Base-by-base conservation (phyloP, 257 asterid genomes). In the Handroanthus guayacan region DNA sequence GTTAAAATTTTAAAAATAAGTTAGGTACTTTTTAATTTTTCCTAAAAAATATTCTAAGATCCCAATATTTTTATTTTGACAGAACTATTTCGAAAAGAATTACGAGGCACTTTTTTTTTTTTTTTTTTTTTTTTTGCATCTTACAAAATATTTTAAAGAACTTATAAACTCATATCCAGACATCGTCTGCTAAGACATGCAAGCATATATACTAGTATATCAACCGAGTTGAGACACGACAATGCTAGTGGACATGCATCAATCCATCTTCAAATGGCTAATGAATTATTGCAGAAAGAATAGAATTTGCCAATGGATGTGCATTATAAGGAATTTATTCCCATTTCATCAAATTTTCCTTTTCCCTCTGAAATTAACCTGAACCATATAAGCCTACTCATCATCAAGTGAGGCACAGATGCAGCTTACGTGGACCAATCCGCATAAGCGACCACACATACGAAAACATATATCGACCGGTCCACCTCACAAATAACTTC, bases 281-380 rank as follows among this genome's bases (percentile, higher is more conserved):
- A 79, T 82, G 81, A 73, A 87, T 87, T 87, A 87, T 84, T 87
- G 87, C 54, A 52, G 57, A 34, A 78, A 38, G 74, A 73, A 80
- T 71, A 75, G 87, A 78, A 85, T 78, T 76, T 84, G 71, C 58
- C 73, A 72, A 81, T 73, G 74, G 70, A 74, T 81, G 85, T 82
- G 86, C 85, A 86, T 82, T 82, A 84, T 72, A 10, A 74, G 76
- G 90, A 84, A 87, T 83, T 69, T 71, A 85, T 86, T 86, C 95
- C 73, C 72, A 62, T 69, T 13, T 43, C 14, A 50, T 25, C 31
- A 56, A 79, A 81, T 34, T 41, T 47, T 48, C 52, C 50, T 6
- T 71, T 43, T 62, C 60, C 34, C 25, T 48, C 50, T 13, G 16
- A 56, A 82, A 85, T 77, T 60, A 43, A 36, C 84, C 84, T 51